Evolutionary conservation across 2,329 filamentous ascomycete genomes (phyloP), one percentile per base, ranked within the genome.

Genomic region (Fusarium sp.): DNA sequence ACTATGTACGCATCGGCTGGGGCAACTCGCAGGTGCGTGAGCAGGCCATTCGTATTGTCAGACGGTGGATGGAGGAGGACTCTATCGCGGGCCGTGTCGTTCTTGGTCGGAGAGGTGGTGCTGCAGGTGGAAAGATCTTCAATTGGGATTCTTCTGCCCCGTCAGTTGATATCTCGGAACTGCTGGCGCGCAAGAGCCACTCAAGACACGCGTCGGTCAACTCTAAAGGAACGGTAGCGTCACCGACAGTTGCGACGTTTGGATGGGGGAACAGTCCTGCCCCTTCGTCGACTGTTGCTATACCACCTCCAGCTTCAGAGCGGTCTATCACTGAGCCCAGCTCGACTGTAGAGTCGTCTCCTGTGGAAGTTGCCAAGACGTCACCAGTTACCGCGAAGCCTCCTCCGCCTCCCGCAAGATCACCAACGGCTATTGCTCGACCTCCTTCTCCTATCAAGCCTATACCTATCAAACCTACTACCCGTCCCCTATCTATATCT

Each of bases 11-110:
- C 10, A 85, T 91, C n/a, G 83, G 84, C 4, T 93, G 91, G 91
- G 72, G 78, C 5, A 82, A 84, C n/a, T 92, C 90, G 0, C 81
- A 85, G 8, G 81, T 90, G 2, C 89, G 89, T 27, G 80, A 82
- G 14, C 86, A 90, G 10, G 89, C 87, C 1, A 85, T 91, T 68
- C 86, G 87, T 66, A 89, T 90, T 45, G 90, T 93, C 20, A 85
- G 88, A 30, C 86, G 89, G 30, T 93, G 91, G 91, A 91, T 92
- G 86, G 89, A 92, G 74, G 88, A 92, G 75, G 90, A 91, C 74
- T 88, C 89, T 0, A 88, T 90, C 32, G 84, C 87, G 3, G 88
- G 89, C 2, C 86, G 87, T n/a, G 79, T 81, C 8, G 79, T 82
- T 27, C 77, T 83, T 4, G 83, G 84, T 1, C 81, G 84, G 56